These are phyloP conservation scores for Phialophora expanda DNA, from an alignment of 2,329 filamentous ascomycete genomes.

Conservation along the genomic window DNA sequence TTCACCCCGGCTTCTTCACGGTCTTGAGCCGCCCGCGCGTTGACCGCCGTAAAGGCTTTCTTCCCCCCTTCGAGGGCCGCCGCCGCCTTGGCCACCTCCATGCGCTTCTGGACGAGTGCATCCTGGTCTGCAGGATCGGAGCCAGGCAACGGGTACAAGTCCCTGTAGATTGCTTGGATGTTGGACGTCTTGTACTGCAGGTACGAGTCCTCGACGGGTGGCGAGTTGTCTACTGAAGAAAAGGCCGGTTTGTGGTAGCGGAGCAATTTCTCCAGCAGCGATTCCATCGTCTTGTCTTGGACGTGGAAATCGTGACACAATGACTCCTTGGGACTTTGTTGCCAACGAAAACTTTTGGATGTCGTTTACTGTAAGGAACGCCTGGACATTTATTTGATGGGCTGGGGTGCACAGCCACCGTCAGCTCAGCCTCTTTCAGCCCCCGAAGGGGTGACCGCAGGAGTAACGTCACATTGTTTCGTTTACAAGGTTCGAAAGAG, in stretches of 20 bases:
- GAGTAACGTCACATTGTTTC: neutral
- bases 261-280: neutral
- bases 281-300: neutral
- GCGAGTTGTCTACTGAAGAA: neutral
- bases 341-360: neutral
- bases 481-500: neutral
- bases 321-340: neutral
- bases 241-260: neutral
- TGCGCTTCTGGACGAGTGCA: conserved; percentile 4
- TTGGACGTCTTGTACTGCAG: conserved; percentile 14
- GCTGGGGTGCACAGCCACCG: neutral
- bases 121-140: conserved; percentile 2
- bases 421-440: neutral
- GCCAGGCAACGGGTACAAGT: neutral
- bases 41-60: neutral
- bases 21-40: conserved; percentile 8
- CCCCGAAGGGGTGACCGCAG: neutral
- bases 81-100: conserved; percentile 10
- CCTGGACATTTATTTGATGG: neutral
- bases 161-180: conserved; percentile 2
- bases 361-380: too few species aligned
- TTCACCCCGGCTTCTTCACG: conserved; percentile 5
- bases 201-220: neutral
- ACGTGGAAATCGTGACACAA: neutral
- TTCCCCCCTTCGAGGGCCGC: neutral